Conservation (phyloP, 2,329 filamentous ascomycete genomes). For the Aureobasidium pullulans region DNA sequence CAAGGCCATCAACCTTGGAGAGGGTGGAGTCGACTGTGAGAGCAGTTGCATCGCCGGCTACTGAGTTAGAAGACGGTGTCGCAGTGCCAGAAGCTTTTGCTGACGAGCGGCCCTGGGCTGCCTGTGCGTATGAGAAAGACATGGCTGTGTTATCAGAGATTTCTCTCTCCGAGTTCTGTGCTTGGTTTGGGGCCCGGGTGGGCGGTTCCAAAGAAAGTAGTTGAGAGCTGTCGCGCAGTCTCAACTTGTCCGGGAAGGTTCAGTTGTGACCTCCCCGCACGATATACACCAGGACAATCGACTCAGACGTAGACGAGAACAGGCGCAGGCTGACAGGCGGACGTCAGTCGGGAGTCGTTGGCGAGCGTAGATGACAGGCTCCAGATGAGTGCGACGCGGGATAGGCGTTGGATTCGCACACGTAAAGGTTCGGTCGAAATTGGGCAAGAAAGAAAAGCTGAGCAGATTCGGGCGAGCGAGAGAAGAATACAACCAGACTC, state of each 20-base stretch:
- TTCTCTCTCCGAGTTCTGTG: conserved; percentile 69
- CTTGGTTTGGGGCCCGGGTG: conserved; percentile 56
- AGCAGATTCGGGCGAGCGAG: not conserved
- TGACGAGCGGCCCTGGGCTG: conserved; percentile 69
- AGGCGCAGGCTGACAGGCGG: conserved; percentile 1
- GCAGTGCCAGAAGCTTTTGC: conserved; percentile 35
- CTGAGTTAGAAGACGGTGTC: conserved; percentile 35
- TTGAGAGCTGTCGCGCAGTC: conserved; percentile 11
- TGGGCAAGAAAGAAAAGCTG: not conserved
- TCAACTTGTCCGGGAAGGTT: conserved; percentile 14
- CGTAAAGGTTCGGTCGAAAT: not conserved
- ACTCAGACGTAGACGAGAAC: not conserved
- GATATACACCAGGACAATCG: not conserved
- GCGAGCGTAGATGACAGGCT: not conserved
- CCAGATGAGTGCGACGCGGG: not conserved
- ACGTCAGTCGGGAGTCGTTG: not conserved
- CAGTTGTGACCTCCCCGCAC: conserved; percentile 12
- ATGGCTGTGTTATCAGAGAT: not conserved
- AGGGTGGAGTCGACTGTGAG: conserved; percentile 22
- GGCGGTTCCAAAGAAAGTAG: conserved; percentile 9
- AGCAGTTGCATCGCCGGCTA: conserved; percentile 28
- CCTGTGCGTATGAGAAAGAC: conserved; percentile 86
- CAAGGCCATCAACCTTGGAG: conserved; percentile 21
- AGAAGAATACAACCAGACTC: conserved; percentile 12
- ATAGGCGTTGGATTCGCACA: conserved; percentile 6